phyloP scores from a whole-genome alignment of 1,284 basidiomycete genomes.

The Athelia sp. region DNA sequence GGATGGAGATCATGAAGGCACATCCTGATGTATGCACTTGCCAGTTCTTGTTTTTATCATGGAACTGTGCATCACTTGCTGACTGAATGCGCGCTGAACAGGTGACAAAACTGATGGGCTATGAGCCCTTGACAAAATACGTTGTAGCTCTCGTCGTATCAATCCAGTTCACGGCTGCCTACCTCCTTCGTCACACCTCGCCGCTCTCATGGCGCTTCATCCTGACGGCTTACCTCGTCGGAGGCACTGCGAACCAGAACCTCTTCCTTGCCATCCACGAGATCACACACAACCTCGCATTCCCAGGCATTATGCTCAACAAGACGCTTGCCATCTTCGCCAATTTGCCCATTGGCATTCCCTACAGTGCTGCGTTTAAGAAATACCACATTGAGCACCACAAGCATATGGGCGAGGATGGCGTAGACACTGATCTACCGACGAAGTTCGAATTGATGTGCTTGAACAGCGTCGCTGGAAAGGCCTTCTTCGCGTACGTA shows the following conservation, averaged over 20 bases:
- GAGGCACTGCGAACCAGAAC: conserved; percentile 96
- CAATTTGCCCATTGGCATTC: conserved; percentile 91
- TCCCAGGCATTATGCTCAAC: conserved; percentile 80
- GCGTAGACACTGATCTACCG: conserved; percentile 93
- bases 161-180: conserved; percentile 70
- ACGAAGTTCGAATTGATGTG: conserved; percentile 81
- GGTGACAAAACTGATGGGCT: conserved; percentile 94
- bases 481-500: conserved; percentile 93
- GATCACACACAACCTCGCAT: conserved; percentile 97
- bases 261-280: conserved; percentile 97
- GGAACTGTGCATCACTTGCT: conserved; percentile 1
- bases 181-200: conserved; percentile 59
- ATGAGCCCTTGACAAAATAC: conserved; percentile 88
- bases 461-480: conserved; percentile 94
- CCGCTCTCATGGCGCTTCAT: conserved; percentile 75
- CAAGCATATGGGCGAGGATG: conserved; percentile 94
- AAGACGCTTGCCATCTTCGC: conserved; percentile 86
- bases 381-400: conserved; percentile 94
- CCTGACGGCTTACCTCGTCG: conserved; percentile 78
- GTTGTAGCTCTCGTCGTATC: conserved; percentile 77
- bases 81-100: conserved; percentile 25
- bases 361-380: conserved; percentile 97
- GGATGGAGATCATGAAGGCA: conserved; percentile 88
- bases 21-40: conserved; percentile 76
- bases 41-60: conserved; percentile 1